Evolutionary conservation across 352 stramenopile genomes (phyloP).

Genomic region (Phytophthora podocarpi): DNA sequence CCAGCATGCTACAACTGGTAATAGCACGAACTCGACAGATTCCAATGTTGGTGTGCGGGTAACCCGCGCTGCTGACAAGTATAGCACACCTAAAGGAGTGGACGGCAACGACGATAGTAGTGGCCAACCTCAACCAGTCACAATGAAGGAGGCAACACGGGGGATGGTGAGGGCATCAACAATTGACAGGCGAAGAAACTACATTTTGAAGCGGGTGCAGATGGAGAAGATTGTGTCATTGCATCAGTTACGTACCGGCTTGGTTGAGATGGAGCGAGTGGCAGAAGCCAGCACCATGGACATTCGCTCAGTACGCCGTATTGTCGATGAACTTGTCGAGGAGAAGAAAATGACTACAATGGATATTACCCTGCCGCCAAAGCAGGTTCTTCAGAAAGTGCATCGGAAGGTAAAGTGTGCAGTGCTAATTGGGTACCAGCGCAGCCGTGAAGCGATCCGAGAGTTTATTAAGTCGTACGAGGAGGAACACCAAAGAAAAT

Average conservation of each 20-base stretch:
- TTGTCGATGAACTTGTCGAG: conserved; percentile 65
- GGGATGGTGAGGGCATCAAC: conserved; percentile 63
- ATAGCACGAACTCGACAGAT: conserved; percentile 1
- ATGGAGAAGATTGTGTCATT: conserved; percentile 73
- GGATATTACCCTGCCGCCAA: conserved; percentile 71
- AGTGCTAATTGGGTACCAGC: conserved; percentile 57
- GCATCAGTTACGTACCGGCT: conserved; percentile 59
- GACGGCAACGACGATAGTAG: conserved; percentile 12
- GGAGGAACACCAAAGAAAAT: conserved; percentile 69
- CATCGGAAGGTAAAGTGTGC: conserved; percentile 74
- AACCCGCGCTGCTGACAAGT: conserved; percentile 34
- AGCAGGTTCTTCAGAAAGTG: conserved; percentile 68
- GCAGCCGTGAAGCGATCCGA: conserved; percentile 50
- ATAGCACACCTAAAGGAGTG: conserved; percentile 31
- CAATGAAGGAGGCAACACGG: conserved; percentile 58
- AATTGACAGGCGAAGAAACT: conserved; percentile 51
- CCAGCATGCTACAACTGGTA: conserved; percentile 1
- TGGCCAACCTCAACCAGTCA: conserved; percentile 46
- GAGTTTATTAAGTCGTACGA: conserved; percentile 69
- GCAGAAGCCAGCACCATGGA: conserved; percentile 55
- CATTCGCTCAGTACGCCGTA: conserved; percentile 67
- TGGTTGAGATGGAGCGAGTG: conserved; percentile 58
- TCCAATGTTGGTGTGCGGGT: conserved; percentile 27
- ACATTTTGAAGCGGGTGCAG: conserved; percentile 61
- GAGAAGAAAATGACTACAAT: conserved; percentile 55